phyloP scores from a whole-genome alignment of 1,284 basidiomycete genomes.

The Tremellales sp. region DNA sequence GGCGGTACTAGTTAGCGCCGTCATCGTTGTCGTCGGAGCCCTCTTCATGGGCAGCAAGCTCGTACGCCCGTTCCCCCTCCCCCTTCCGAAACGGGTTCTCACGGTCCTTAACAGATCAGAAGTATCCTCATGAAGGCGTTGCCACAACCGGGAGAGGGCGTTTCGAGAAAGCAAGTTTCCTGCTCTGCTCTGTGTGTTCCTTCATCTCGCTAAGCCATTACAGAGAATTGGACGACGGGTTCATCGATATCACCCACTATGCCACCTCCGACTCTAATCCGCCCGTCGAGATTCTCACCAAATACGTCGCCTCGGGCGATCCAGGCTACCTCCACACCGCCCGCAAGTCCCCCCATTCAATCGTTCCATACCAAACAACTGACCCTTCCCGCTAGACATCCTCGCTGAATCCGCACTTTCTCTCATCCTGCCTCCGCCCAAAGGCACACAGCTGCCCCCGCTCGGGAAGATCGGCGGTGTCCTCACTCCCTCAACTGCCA shows the following conservation, averaged over 20 bases:
- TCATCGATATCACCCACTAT: slow-evolving; percentile 58
- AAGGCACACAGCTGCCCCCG: slow-evolving; percentile 55
- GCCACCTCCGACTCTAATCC: slow-evolving; percentile 52
- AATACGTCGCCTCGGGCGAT: slow-evolving; percentile 65
- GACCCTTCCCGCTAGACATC: slow-evolving; percentile 55
- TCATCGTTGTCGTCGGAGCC: slow-evolving; percentile 28
- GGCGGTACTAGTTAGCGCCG: slow-evolving; percentile 14
- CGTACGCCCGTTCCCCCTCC: slow-evolving; percentile 7
- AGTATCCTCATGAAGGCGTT: slow-evolving; percentile 50
- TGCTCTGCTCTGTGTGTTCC: neutral
- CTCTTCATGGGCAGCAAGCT: slow-evolving; percentile 30
- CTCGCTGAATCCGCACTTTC: slow-evolving; percentile 70
- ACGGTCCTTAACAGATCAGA: slow-evolving; percentile 57
- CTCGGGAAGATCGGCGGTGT: slow-evolving; percentile 65
- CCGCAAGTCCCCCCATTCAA: slow-evolving; percentile 47
- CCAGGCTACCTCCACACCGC: slow-evolving; percentile 71
- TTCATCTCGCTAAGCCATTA: slow-evolving; percentile 9
- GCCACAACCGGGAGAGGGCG: slow-evolving; percentile 61
- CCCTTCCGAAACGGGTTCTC: slow-evolving; percentile 1
- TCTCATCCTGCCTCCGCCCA: slow-evolving; percentile 54
- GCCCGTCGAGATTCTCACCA: slow-evolving; percentile 59
- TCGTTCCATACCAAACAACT: no score
- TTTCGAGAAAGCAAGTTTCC: slow-evolving; percentile 56
- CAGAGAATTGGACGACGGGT: slow-evolving; percentile 60
- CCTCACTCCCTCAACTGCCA: slow-evolving; percentile 69